phyloP scores from a whole-genome alignment of 192 early-diverging fungal genomes.

The Linnemannia zychae region DNA sequence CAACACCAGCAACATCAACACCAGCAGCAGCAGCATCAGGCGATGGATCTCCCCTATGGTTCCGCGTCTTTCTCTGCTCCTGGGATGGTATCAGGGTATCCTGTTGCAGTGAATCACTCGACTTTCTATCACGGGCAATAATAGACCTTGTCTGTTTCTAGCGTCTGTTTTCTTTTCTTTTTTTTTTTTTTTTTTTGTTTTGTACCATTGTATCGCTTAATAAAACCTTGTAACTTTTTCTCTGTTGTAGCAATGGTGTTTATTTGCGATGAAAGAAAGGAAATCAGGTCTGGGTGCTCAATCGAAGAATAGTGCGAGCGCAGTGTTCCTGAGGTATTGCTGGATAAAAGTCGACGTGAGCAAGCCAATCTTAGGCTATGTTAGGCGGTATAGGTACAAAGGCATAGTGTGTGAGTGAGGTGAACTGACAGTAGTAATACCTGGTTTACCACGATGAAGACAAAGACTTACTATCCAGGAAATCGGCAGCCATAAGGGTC shows the following conservation, averaged over 20 bases:
- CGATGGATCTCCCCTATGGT: neutral
- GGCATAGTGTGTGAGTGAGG: too few relatives aligned
- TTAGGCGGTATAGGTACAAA: too few relatives aligned
- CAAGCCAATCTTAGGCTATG: too few relatives aligned
- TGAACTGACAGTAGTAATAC: too few relatives aligned
- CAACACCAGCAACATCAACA: neutral
- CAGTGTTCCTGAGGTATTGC: too few relatives aligned
- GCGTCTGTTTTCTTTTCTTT: neutral
- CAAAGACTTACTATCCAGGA: constrained; percentile 83
- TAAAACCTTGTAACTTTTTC: constrained; percentile 9
- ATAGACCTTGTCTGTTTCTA: neutral
- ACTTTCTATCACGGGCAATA: neutral
- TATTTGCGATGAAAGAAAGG: too few relatives aligned
- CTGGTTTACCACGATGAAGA: too few relatives aligned
- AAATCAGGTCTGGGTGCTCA: too few relatives aligned
- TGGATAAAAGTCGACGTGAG: too few relatives aligned
- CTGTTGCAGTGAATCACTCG: neutral
- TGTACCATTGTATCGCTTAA: neutral
- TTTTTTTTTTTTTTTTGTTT: neutral
- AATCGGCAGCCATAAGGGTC: constrained; percentile 95
- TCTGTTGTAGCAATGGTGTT: too few relatives aligned
- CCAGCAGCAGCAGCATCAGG: neutral
- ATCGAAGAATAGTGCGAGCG: too few relatives aligned
- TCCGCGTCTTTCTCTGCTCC: neutral
- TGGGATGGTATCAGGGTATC: neutral